Conservation (phyloP, 1,284 basidiomycete species). For the Fistulinella staudtii region DNA sequence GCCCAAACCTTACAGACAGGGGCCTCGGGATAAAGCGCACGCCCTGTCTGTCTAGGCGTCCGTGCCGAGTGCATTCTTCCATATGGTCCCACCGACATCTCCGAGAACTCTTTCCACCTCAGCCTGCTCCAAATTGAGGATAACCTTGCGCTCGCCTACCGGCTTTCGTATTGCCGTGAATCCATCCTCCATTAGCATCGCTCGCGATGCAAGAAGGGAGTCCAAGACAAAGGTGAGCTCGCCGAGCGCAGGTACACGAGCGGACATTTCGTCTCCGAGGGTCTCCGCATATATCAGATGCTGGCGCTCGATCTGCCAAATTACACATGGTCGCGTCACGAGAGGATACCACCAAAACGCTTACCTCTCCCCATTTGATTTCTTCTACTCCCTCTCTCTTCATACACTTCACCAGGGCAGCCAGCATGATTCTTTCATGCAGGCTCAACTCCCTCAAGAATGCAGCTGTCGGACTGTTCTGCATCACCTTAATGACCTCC, state of each 20-base stretch:
- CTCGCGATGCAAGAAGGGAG: conserved; percentile 66
- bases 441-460: conserved; percentile 79
- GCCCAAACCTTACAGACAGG: too few species aligned
- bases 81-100: conserved; percentile 64
- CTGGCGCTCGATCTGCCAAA: conserved; percentile 57
- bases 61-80: conserved; percentile 54
- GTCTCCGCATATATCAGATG: conserved; percentile 59
- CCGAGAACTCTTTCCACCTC: conserved; percentile 73
- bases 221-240: conserved; percentile 65
- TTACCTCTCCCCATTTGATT: conserved; percentile 78
- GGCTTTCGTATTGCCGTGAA: conserved; percentile 47
- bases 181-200: conserved; percentile 66
- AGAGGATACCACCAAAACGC: conserved; percentile 18
- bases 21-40: too few species aligned
- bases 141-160: conserved; percentile 54
- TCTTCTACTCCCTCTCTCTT: conserved; percentile 85
- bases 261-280: conserved; percentile 50
- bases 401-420: conserved; percentile 80
- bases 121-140: conserved; percentile 65
- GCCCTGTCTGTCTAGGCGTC: conserved; percentile 3
- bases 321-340: conserved; percentile 4
- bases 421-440: conserved; percentile 88
- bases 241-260: conserved; percentile 47
- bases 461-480: conserved; percentile 84
- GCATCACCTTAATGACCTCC: conserved; percentile 85